These are phyloP conservation scores for Piper betle DNA, from an alignment of 164 flowering plant genomes.

Conservation along the genomic window DNA sequence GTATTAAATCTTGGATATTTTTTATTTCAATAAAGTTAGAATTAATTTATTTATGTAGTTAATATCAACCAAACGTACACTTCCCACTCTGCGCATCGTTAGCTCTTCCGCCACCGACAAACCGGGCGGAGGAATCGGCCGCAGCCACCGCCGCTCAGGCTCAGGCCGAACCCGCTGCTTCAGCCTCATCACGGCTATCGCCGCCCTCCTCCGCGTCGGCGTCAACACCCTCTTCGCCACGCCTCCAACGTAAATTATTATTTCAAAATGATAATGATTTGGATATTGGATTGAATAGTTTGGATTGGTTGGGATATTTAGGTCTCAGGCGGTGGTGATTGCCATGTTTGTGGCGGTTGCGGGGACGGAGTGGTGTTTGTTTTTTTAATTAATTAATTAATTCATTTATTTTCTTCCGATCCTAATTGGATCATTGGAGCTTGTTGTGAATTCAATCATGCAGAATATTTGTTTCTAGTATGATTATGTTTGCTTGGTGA, in stretches of 20 bases:
- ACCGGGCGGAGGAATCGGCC: constrained; percentile 9
- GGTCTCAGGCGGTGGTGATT: constrained; percentile 76
- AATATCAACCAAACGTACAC: no score
- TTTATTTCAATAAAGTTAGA: no score
- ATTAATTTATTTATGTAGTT: no score
- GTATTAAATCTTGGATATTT: no score
- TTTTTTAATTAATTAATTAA: background rate
- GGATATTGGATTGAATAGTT: background rate
- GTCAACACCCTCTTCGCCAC: constrained; percentile 56
- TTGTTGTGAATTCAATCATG: background rate
- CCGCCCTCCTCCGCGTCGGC: constrained; percentile 55
- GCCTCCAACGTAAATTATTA: constrained; percentile 42
- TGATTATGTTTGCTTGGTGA: background rate
- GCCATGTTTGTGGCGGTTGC: constrained; percentile 61
- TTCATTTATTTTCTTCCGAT: background rate
- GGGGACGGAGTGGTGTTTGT: constrained; percentile 86
- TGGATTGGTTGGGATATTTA: constrained; percentile 46
- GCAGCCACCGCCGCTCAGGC: constrained; percentile 37
- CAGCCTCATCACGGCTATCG: constrained; percentile 47
- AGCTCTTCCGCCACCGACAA: constrained; percentile 7
- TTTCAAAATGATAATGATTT: background rate
- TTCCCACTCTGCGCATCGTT: no score
- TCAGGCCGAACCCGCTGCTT: constrained; percentile 26
- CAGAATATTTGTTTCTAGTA: background rate
- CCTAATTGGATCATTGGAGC: background rate